Evolutionary conservation across 2,329 filamentous ascomycete species (phyloP).

Genomic region (Alternaria arborescens): DNA sequence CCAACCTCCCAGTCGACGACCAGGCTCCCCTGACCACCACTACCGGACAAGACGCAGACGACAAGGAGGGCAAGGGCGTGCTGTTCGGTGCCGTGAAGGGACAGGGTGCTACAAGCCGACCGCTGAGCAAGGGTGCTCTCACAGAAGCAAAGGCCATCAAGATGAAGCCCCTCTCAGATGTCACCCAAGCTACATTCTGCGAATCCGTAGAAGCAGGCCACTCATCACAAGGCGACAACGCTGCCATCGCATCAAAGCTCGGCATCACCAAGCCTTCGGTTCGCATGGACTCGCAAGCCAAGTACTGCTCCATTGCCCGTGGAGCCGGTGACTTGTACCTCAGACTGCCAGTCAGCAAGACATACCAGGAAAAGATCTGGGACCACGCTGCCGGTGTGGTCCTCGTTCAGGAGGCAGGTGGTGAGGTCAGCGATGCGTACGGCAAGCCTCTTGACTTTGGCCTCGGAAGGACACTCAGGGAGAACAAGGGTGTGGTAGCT

Average conservation of each 20-base stretch:
- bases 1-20: constrained; percentile 92
- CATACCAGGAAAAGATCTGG: constrained; percentile 99
- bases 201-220: constrained; percentile 95
- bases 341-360: constrained; percentile 81
- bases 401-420: constrained; percentile 93
- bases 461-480: constrained; percentile 81
- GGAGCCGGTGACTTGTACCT: constrained; percentile 96
- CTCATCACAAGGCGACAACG: constrained; percentile 88
- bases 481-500: constrained; percentile 94
- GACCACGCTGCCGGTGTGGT: constrained; percentile 96
- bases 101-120: constrained; percentile 80
- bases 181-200: constrained; percentile 88
- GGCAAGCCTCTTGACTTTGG: constrained; percentile 88
- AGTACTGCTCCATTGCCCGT: constrained; percentile 93
- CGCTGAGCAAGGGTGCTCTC: constrained; percentile 68
- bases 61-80: constrained; percentile 80
- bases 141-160: constrained; percentile 69
- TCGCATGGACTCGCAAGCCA: constrained; percentile 96
- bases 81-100: constrained; percentile 85
- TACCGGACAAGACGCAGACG: constrained; percentile 77
- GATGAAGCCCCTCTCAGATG: constrained; percentile 80
- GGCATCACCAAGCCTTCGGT: constrained; percentile 91
- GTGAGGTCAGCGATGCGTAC: constrained; percentile 86
- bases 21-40: constrained; percentile 72
- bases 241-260: constrained; percentile 80